phyloP scores from a whole-genome alignment of 2,329 filamentous ascomycete genomes.

The Pezicula rhizophila region DNA sequence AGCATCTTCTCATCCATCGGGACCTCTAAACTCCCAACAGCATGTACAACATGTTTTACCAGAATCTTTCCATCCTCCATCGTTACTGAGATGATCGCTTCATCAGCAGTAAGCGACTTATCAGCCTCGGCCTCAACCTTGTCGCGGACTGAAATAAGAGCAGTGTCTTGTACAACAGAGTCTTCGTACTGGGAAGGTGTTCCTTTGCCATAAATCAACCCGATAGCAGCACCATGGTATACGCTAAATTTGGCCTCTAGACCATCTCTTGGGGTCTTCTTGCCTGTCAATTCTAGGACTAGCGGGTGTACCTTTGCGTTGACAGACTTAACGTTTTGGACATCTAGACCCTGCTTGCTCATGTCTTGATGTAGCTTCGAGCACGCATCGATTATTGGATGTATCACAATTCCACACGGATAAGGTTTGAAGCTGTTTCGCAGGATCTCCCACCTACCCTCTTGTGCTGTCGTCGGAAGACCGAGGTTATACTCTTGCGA shows the following conservation, averaged over 20 bases:
- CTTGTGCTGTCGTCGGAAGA: not conserved
- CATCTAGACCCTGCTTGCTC: conserved; percentile 21
- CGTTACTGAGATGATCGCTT: conserved; percentile 32
- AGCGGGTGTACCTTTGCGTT: conserved; percentile 42
- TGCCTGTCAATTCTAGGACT: conserved; percentile 46
- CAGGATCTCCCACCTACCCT: conserved; percentile 41
- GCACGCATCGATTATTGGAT: conserved; percentile 47
- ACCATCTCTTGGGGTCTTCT: conserved; percentile 41
- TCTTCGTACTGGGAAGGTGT: conserved; percentile 46
- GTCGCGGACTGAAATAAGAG: conserved; percentile 37
- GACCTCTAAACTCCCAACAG: conserved; percentile 42
- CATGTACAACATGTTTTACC: conserved; percentile 41
- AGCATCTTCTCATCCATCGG: conserved; percentile 41
- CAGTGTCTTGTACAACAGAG: conserved; percentile 34
- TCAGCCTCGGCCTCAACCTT: conserved; percentile 38
- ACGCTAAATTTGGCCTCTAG: conserved; percentile 50
- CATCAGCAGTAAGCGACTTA: conserved; percentile 33
- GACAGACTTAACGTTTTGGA: conserved; percentile 32
- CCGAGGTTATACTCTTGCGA: conserved; percentile 5
- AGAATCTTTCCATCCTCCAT: conserved; percentile 32
- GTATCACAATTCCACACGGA: conserved; percentile 51
- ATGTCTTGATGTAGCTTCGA: conserved; percentile 39
- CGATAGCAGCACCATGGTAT: conserved; percentile 46
- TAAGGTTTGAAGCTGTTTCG: conserved; percentile 52
- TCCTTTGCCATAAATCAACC: conserved; percentile 43